Evolutionary conservation across 73 alveolate genomes (phyloP).

Genomic region (Paramecium sonneborni): DNA sequence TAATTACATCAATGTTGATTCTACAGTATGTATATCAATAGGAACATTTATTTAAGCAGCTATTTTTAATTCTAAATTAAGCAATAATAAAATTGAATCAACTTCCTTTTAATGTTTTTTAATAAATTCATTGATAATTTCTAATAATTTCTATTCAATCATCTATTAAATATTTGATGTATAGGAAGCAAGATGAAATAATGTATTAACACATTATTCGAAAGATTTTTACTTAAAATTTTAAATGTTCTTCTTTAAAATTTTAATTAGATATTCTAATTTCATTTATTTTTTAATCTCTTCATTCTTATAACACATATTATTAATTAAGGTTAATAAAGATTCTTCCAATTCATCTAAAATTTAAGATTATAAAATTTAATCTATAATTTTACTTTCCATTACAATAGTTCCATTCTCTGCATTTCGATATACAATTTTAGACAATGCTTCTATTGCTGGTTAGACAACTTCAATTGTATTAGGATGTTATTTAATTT

Average conservation of each 20-base stretch:
- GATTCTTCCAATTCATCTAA: not conserved
- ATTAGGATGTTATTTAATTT: not conserved
- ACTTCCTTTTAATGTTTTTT: not conserved
- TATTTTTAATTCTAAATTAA: not conserved
- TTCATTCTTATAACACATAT: slow-evolving; percentile 40
- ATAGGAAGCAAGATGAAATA: slow-evolving; percentile 6
- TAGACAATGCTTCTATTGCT: not conserved
- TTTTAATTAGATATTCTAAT: not conserved
- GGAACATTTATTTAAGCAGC: slow-evolving; percentile 18
- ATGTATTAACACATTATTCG: not conserved
- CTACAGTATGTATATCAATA: not conserved
- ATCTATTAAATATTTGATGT: not conserved
- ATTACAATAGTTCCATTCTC: not conserved
- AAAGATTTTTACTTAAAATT: not conserved
- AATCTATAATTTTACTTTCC: not conserved
- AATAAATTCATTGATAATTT: not conserved
- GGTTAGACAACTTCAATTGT: not conserved
- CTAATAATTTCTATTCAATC: not conserved
- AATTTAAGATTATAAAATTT: not conserved
- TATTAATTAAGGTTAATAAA: not conserved
- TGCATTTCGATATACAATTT: not conserved
- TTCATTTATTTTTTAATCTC: slow-evolving; percentile 10
- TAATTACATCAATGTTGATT: not conserved
- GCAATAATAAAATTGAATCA: not conserved
- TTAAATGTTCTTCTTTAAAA: not conserved